Percentiles rank a stretch among this genome's conserved stretches.
phyloP scores from a whole-genome alignment of 1,284 basidiomycete species.

The Xerocomus amazonicus region DNA sequence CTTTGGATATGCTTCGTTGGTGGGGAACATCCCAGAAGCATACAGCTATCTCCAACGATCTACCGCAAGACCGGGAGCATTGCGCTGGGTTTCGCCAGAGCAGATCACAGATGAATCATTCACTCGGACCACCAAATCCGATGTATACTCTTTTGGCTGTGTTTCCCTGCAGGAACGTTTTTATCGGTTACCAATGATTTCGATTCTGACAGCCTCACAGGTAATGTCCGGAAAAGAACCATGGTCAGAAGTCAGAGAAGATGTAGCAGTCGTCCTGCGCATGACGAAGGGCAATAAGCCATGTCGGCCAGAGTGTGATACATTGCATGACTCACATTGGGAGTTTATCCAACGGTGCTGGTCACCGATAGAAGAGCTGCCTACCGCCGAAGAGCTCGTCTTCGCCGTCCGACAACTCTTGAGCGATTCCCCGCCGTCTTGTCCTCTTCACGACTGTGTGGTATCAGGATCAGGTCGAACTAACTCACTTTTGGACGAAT shows the following conservation, averaged over 20 bases:
- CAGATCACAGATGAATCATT: not conserved
- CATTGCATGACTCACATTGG: no score
- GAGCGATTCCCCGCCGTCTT: no score
- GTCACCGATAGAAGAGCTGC: conserved; percentile 4
- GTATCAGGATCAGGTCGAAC: no score
- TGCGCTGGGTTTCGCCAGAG: not conserved
- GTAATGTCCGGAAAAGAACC: not conserved
- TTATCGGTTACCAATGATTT: not conserved
- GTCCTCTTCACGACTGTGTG: no score
- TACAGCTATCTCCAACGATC: not conserved
- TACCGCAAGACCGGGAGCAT: not conserved
- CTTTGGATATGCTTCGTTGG: not conserved
- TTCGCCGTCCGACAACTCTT: no score
- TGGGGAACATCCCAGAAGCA: not conserved
- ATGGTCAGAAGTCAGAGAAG: not conserved
- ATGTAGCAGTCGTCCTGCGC: not conserved
- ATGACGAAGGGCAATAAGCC: not conserved
- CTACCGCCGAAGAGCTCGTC: not conserved
- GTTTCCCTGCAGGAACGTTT: no score
- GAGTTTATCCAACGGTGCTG: conserved; percentile 12
- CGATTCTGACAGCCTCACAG: not conserved
- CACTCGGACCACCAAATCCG: not conserved
- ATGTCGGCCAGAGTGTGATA: not conserved
- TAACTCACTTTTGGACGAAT: no score
- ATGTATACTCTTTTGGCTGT: conserved; percentile 6